A percentile compares a stretch with the other conserved stretches of the same genome.
phyloP scores from a whole-genome alignment of 176 grass and related monocot genomes.

The Carex parvula region DNA sequence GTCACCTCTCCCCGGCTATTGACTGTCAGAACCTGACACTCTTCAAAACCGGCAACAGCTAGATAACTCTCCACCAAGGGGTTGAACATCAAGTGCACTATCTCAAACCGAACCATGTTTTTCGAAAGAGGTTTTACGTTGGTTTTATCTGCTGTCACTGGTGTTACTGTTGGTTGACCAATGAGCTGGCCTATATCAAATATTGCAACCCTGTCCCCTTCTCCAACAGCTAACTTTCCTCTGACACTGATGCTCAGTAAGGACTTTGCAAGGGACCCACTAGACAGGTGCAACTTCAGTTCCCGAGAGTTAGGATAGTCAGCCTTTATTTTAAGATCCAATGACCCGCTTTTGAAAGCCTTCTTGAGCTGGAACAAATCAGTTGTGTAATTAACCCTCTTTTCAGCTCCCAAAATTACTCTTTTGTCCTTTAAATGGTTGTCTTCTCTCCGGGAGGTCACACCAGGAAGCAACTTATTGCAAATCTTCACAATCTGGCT shows the following conservation, averaged over 20 bases:
- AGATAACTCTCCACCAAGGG: slow-evolving; percentile 74
- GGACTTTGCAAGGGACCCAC: slow-evolving; percentile 77
- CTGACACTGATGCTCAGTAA: slow-evolving; percentile 66
- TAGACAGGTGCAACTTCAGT: slow-evolving; percentile 81
- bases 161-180: slow-evolving; percentile 69
- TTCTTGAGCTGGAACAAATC: slow-evolving; percentile 91
- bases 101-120: slow-evolving; percentile 96
- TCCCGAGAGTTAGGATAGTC: slow-evolving; percentile 96
- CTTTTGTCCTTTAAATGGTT: slow-evolving; percentile 85
- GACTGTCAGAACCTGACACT: slow-evolving; percentile 94
- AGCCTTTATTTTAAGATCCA: slow-evolving; percentile 91
- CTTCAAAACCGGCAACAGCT: slow-evolving; percentile 82
- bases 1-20: slow-evolving; percentile 94
- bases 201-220: slow-evolving; percentile 96
- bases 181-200: slow-evolving; percentile 96
- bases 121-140: slow-evolving; percentile 89
- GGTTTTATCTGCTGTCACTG: slow-evolving; percentile 92
- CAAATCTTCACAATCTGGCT: slow-evolving; percentile 73
- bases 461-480: slow-evolving; percentile 71
- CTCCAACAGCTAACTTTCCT: slow-evolving; percentile 95
- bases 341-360: slow-evolving; percentile 89
- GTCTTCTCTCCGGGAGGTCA: slow-evolving; percentile 59
- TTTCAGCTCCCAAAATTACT: slow-evolving; percentile 67
- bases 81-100: slow-evolving; percentile 89
- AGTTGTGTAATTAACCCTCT: slow-evolving; percentile 46